phyloP scores from a whole-genome alignment of 2,329 filamentous ascomycete species.

The Hymenotorrendiella dingleyae region DNA sequence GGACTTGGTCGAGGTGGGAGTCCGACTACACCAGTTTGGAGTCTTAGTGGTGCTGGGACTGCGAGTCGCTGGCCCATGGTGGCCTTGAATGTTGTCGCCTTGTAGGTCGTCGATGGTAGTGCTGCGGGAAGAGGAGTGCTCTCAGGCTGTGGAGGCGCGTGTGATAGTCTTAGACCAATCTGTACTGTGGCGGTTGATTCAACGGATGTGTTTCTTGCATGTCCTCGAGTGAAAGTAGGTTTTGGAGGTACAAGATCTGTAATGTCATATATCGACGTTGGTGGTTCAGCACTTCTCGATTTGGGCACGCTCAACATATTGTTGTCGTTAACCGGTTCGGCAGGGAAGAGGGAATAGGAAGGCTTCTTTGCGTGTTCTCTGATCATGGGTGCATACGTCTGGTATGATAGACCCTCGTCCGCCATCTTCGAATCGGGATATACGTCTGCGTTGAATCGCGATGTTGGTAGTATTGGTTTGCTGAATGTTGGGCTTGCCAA shows the following conservation, averaged over 20 bases:
- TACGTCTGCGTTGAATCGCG: conserved; percentile 9
- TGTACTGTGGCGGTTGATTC: conserved; percentile 64
- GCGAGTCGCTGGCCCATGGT: conserved; percentile 22
- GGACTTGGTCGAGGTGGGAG: conserved; percentile 1
- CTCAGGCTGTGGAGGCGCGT: conserved; percentile 30
- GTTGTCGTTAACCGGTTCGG: conserved; percentile 7
- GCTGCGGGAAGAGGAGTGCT: conserved; percentile 19
- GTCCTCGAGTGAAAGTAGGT: conserved; percentile 17
- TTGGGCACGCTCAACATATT: conserved; percentile 1
- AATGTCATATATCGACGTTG: conserved; percentile 28
- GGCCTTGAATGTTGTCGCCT: conserved; percentile 36
- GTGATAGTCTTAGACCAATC: conserved; percentile 63
- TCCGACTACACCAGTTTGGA: conserved; percentile 6
- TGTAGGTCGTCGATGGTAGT: conserved; percentile 30
- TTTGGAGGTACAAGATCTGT: conserved; percentile 24
- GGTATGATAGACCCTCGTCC: neutral
- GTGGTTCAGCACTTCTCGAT: conserved; percentile 10
- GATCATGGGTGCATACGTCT: neutral
- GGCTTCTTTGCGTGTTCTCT: conserved; percentile 19
- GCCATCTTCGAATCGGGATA: conserved; percentile 1
- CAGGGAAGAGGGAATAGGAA: conserved; percentile 29
- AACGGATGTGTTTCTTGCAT: conserved; percentile 53
- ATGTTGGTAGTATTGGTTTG: conserved; percentile 9
- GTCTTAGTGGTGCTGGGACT: conserved; percentile 19
- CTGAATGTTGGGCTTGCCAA: conserved; percentile 10